Percentiles rank a stretch among this genome's conserved stretches.
phyloP scores from a whole-genome alignment of 2,329 filamentous ascomycete species.

The Colletotrichum melonis region DNA sequence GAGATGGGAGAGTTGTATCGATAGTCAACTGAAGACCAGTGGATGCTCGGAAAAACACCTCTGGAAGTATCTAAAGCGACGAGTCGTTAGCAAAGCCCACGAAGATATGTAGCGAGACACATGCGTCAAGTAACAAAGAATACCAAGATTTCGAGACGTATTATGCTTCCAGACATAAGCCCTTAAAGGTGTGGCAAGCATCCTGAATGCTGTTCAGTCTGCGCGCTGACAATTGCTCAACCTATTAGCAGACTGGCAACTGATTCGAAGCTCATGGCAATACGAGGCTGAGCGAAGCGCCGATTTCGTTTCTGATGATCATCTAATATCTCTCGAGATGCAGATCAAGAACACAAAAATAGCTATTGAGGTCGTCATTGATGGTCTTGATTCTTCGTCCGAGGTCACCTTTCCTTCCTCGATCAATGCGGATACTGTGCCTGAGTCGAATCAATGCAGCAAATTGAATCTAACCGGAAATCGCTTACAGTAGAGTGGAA shows the following conservation, averaged over 20 bases:
- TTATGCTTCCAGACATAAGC: too few relatives aligned
- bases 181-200: background rate
- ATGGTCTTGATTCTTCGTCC: background rate
- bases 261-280: background rate
- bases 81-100: too few relatives aligned
- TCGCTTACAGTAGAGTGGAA: background rate
- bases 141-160: too few relatives aligned
- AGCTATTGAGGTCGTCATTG: background rate
- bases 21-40: too few relatives aligned
- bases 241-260: background rate
- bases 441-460: background rate
- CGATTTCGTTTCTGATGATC: background rate
- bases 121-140: too few relatives aligned
- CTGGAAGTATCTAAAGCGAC: too few relatives aligned
- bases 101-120: too few relatives aligned
- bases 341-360: background rate
- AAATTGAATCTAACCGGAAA: background rate
- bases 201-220: background rate
- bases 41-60: too few relatives aligned
- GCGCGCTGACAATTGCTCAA: background rate
- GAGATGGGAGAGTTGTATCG: too few relatives aligned
- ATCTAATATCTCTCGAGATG: background rate
- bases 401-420: background rate
- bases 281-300: background rate
- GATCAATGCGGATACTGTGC: background rate